Evolutionary conservation across 2,329 filamentous ascomycete genomes (phyloP), one percentile per base, ranked within the genome.

Genomic region (Fusarium sacchari): DNA sequence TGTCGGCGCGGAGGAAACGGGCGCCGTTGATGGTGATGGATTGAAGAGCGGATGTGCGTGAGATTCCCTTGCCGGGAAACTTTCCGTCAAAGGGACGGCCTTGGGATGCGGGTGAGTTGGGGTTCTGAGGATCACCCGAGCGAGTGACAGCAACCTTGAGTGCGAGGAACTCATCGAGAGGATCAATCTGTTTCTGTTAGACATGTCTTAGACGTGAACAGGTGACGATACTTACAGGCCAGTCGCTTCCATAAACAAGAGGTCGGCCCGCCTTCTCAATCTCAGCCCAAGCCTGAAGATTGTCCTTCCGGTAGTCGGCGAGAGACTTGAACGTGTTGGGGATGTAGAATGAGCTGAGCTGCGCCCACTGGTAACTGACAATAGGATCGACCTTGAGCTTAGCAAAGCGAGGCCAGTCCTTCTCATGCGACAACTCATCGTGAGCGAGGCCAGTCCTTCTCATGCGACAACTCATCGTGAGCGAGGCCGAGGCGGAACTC

Each of bases 201-300:
- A 42, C 18, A 36, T 49, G 14, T 20, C 5, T 12, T 2, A 17
- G 14, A 12, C 2, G 14, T 6, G 37, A 11, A 32, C n/a, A 30
- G 4, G 22, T 18, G 20, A 9, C 4, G 15, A 11, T 10, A 69
- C 76, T 74, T 60, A 78, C 77, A 24, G 77, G 77, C 76, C 77
- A 79, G 43, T 79, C 77, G 22, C 76, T 78, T 28, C 77, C 77
- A 11, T 79, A 77, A 8, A 77, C 46, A 36, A 76, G 58, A 49
- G 64, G 66, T 4, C 74, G 69, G 24, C 74, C 74, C 3, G 61
- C 63, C 22, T 70, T 46, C 20, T 74, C 70, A 11, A 77, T 67
- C 7, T 75, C 43, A 11, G 66, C 71, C 64, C 72, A 78, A 1
- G 77, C 73, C 10, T 79, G 71, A 4, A 88, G 58, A 32, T 78